Percentiles rank a stretch among this genome's conserved stretches.
Conservation (phyloP, 768 basidiomycete genomes). For the Botryobasidium botryosum region DNA sequence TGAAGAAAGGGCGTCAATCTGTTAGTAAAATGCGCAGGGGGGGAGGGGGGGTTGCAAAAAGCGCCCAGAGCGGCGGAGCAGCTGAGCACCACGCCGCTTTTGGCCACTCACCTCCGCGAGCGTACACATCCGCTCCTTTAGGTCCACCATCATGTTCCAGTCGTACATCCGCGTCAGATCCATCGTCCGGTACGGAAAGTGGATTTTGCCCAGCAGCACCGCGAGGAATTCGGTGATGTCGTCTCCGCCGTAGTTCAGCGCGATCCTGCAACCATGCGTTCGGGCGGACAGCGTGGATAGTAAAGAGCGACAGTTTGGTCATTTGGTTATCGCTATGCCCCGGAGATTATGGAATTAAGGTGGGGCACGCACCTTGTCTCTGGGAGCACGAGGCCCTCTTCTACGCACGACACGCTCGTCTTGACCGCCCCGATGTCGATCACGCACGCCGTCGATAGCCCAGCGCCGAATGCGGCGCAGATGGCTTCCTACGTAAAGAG, state of each 20-base stretch:
- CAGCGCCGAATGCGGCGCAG: slow-evolving; percentile 79
- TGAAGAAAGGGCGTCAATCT: not conserved
- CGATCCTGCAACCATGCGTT: slow-evolving; percentile 34
- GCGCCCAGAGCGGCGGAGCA: not conserved
- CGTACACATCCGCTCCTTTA: slow-evolving; percentile 73
- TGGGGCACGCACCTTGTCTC: slow-evolving; percentile 58
- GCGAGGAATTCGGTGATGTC: slow-evolving; percentile 86
- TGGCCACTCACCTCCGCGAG: slow-evolving; percentile 54
- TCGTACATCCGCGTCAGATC: slow-evolving; percentile 65
- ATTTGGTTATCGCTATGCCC: not conserved
- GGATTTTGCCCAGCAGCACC: slow-evolving; percentile 58
- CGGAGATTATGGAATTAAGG: no score
- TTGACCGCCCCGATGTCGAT: slow-evolving; percentile 81
- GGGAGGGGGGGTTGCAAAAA: not conserved
- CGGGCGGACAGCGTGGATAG: not conserved
- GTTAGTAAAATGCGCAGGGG: slow-evolving; percentile 3
- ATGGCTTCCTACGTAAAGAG: slow-evolving; percentile 52
- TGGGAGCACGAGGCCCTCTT: slow-evolving; percentile 74
- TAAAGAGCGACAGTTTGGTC: no score
- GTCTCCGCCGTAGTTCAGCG: slow-evolving; percentile 78
- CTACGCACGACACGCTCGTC: slow-evolving; percentile 82
- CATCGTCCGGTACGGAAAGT: slow-evolving; percentile 77
- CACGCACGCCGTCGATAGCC: slow-evolving; percentile 87
- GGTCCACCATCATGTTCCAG: slow-evolving; percentile 81
- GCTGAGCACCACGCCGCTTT: not conserved